These are phyloP conservation scores for Colletotrichum sp. DNA, from an alignment of 2,329 filamentous ascomycete genomes.

Conservation along the genomic window DNA sequence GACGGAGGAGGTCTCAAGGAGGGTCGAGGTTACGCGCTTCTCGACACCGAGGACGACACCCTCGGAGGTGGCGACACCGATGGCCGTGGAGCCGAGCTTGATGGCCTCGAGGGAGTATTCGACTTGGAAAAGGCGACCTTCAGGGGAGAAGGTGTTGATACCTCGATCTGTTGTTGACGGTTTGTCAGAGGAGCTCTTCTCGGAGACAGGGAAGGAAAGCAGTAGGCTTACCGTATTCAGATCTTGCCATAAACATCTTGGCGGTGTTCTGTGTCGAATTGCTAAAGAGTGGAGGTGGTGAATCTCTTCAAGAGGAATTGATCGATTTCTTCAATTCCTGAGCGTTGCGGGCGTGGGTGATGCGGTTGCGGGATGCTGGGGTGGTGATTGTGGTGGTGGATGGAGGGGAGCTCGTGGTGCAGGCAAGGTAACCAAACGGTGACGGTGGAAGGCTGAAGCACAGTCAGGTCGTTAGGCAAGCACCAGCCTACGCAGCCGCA, in stretches of 20 bases:
- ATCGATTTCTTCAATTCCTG: neutral
- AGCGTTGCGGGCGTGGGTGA: neutral
- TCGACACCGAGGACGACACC: conserved; percentile 97
- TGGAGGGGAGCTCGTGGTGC: conserved; percentile 20
- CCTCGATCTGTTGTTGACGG: conserved; percentile 15
- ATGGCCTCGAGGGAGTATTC: conserved; percentile 99
- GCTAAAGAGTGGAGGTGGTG: neutral
- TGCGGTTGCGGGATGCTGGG: neutral
- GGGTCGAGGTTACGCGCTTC: conserved; percentile 97
- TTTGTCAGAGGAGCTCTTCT: conserved; percentile 36
- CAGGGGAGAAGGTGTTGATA: conserved; percentile 90
- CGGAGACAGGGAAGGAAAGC: conserved; percentile 25
- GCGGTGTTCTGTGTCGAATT: conserved; percentile 41
- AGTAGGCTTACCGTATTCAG: conserved; percentile 88
- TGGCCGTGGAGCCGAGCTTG: conserved; percentile 98
- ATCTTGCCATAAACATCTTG: conserved; percentile 99
- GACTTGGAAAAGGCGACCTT: conserved; percentile 99
- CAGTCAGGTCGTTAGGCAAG: conserved; percentile 35
- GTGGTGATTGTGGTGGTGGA: neutral
- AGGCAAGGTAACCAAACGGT: conserved; percentile 18
- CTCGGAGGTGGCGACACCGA: conserved; percentile 94
- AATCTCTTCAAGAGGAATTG: neutral
- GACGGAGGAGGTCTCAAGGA: conserved; percentile 96
- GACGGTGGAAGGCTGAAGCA: conserved; percentile 14
- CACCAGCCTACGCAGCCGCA: conserved; percentile 41